These are phyloP conservation scores for Fistulinella cinereoalba DNA, from an alignment of 1,284 basidiomycete genomes.

Conservation along the genomic window DNA sequence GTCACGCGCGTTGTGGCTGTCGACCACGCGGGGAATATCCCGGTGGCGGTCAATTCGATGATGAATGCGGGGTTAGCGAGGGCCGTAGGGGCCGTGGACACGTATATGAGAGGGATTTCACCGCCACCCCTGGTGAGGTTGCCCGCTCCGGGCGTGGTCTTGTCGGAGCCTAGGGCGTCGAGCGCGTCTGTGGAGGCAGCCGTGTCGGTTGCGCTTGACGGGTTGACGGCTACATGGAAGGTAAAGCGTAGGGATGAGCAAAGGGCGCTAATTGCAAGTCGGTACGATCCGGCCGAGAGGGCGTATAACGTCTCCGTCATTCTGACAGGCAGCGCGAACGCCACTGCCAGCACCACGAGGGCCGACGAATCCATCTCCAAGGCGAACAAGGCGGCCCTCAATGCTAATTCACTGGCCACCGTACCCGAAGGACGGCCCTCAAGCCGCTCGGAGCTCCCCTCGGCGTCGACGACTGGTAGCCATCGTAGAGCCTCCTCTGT, in stretches of 20 bases:
- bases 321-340: constrained; percentile 20
- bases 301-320: constrained; percentile 51
- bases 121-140: constrained; percentile 65
- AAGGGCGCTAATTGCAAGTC: constrained; percentile 50
- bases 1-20: constrained; percentile 87
- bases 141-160: constrained; percentile 58
- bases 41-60: constrained; percentile 83
- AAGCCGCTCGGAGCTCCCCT: constrained; percentile 11
- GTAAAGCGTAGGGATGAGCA: constrained; percentile 56
- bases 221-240: constrained; percentile 46
- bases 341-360: too few relatives aligned
- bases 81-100: constrained; percentile 68
- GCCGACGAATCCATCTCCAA: constrained; percentile 23
- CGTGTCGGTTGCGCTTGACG: constrained; percentile 1
- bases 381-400: constrained; percentile 4
- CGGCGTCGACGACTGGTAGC: constrained; percentile 12
- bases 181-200: constrained; percentile 8
- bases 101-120: constrained; percentile 59
- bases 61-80: constrained; percentile 78
- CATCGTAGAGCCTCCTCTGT: constrained; percentile 19
- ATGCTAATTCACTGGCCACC: not conserved
- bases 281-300: constrained; percentile 47
- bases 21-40: constrained; percentile 87
- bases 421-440: constrained; percentile 12
- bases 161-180: constrained; percentile 45